Conservation (phyloP, 176 grass and related monocot genomes). For the Oryza punctata region DNA sequence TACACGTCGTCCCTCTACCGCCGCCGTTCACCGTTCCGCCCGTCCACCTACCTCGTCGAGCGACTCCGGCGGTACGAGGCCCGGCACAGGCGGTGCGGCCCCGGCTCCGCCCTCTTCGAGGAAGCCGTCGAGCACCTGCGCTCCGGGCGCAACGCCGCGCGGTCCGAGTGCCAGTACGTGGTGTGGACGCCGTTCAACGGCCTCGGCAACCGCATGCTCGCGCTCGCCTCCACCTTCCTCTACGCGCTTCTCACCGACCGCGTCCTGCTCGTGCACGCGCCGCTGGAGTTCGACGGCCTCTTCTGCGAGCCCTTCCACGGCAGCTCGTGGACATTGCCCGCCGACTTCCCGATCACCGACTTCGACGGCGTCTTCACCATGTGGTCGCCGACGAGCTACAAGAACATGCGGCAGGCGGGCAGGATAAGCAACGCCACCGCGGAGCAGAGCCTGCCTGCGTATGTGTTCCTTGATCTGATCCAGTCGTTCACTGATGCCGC, state of each 20-base stretch:
- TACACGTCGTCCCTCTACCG: conserved; percentile 42
- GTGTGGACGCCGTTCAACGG: conserved; percentile 68
- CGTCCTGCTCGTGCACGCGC: conserved; percentile 55
- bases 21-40: conserved; percentile 45
- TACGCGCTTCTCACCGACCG: conserved; percentile 80
- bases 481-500: conserved; percentile 51
- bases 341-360: conserved; percentile 58
- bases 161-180: conserved; percentile 59
- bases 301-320: conserved; percentile 86
- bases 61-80: conserved; percentile 67
- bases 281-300: conserved; percentile 44
- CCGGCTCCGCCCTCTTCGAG: conserved; percentile 44
- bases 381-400: conserved; percentile 50
- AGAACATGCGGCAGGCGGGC: conserved; percentile 44
- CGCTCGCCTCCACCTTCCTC: conserved; percentile 70
- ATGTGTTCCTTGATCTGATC: conserved; percentile 59
- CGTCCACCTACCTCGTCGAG: conserved; percentile 52
- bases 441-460: conserved; percentile 35
- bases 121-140: conserved; percentile 55
- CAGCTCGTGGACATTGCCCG: conserved; percentile 66
- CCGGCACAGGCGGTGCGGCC: conserved; percentile 63
- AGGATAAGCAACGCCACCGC: conserved; percentile 30
- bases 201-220: conserved; percentile 72
- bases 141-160: conserved; percentile 45
- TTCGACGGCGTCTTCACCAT: conserved; percentile 48